Evolutionary conservation across 2,329 filamentous ascomycete genomes (phyloP).

Genomic region (Fusarium sp.): DNA sequence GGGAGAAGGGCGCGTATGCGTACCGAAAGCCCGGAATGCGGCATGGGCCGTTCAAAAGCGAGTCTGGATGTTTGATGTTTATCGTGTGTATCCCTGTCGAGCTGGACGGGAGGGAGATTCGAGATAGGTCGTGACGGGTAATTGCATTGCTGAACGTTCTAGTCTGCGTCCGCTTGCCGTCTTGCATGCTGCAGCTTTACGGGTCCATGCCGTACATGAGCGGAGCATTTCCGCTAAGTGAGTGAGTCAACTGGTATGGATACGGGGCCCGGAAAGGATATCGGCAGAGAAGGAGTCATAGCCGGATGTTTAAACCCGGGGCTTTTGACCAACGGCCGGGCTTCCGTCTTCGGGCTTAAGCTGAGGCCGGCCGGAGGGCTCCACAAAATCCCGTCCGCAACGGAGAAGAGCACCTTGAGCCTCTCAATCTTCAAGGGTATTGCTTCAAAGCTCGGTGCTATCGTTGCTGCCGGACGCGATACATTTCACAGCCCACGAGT

Average conservation of each 20-base stretch:
- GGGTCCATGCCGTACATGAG: not conserved
- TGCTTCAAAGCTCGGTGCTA: not conserved
- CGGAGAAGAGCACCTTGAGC: not conserved
- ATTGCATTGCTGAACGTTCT: constrained; percentile 1
- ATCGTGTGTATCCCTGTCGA: constrained; percentile 45
- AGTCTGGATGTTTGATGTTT: constrained; percentile 54
- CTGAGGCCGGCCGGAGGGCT: not conserved
- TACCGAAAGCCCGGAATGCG: constrained; percentile 59
- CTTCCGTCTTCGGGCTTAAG: constrained; percentile 20
- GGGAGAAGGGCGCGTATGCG: constrained; percentile 56
- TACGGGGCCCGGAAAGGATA: constrained; percentile 1
- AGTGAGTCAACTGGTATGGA: not conserved
- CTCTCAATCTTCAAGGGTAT: not conserved
- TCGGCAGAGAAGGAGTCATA: constrained; percentile 1
- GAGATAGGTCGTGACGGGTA: constrained; percentile 14
- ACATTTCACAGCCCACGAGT: too few relatives aligned
- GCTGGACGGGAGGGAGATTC: constrained; percentile 24
- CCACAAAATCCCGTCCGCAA: not conserved
- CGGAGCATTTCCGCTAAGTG: not conserved
- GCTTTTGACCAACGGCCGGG: constrained; percentile 24
- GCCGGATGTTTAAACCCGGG: constrained; percentile 3
- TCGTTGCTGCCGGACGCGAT: too few relatives aligned
- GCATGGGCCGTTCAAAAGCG: constrained; percentile 56
- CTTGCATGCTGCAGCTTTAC: not conserved
- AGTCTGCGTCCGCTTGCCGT: not conserved